These are phyloP conservation scores for Alternaria ventricosa DNA, from an alignment of 2,329 filamentous ascomycete genomes.

Conservation along the genomic window DNA sequence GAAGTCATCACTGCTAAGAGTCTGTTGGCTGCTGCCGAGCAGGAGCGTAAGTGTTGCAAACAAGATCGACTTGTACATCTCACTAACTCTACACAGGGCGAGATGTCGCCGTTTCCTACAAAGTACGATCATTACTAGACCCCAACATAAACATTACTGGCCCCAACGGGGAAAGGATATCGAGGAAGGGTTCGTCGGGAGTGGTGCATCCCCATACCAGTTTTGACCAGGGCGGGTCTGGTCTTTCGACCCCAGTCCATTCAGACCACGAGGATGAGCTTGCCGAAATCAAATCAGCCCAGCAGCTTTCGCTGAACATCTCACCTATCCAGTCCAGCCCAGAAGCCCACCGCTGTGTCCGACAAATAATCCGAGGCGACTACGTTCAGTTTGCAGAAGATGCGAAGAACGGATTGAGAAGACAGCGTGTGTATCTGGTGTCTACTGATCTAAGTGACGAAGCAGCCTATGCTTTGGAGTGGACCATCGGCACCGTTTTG, in stretches of 20 bases:
- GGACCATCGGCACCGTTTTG: slow-evolving; percentile 94
- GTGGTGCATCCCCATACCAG: slow-evolving; percentile 82
- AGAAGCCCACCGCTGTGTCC: slow-evolving; percentile 79
- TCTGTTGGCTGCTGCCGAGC: slow-evolving; percentile 75
- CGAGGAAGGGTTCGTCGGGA: slow-evolving; percentile 55
- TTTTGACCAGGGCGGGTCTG: slow-evolving; percentile 74
- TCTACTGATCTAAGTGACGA: slow-evolving; percentile 94
- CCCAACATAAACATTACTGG: slow-evolving; percentile 70
- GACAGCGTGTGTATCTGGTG: slow-evolving; percentile 90
- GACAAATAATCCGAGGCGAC: slow-evolving; percentile 89
- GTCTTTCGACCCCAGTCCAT: slow-evolving; percentile 68
- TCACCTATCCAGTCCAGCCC: slow-evolving; percentile 79
- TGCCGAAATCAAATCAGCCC: slow-evolving; percentile 84
- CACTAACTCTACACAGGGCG: slow-evolving; percentile 47
- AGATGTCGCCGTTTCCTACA: slow-evolving; percentile 60
- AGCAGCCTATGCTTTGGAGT: slow-evolving; percentile 92
- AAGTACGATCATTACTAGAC: slow-evolving; percentile 69
- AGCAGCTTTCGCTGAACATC: slow-evolving; percentile 80
- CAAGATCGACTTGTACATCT: not conserved
- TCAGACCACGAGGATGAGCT: slow-evolving; percentile 88
- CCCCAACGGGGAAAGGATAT: slow-evolving; percentile 64
- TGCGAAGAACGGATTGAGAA: slow-evolving; percentile 77
- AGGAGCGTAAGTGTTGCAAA: slow-evolving; percentile 68
- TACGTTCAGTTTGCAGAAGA: slow-evolving; percentile 77
- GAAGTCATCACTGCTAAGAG: slow-evolving; percentile 60